Conservation (phyloP, 257 asterid genomes). For the Jacaranda copaia region DNA sequence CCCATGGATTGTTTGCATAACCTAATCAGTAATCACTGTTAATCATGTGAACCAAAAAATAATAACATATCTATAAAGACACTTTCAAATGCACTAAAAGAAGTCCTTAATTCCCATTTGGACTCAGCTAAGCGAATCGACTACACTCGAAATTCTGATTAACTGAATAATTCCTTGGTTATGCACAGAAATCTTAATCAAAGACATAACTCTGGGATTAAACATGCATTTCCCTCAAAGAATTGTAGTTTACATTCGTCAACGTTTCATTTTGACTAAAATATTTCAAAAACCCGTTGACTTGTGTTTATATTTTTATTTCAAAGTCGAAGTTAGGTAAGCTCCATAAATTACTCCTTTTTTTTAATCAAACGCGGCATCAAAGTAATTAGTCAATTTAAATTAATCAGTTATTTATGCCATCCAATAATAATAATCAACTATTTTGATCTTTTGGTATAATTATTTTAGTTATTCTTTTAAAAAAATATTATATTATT, state of each 20-base stretch:
- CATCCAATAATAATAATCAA: too few species aligned
- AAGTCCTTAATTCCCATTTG: background rate
- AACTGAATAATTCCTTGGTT: background rate
- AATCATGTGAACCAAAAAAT: background rate
- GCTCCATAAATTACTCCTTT: constrained; percentile 17
- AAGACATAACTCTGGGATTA: background rate
- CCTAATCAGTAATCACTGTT: background rate
- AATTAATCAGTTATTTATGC: too few species aligned
- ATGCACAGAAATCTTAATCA: background rate
- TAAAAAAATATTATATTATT: too few species aligned
- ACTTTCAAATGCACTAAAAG: background rate
- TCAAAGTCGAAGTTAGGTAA: constrained; percentile 33
- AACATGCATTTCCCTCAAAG: background rate
- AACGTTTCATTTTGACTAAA: constrained; percentile 16
- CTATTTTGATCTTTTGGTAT: too few species aligned
- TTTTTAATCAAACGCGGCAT: background rate
- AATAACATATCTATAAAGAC: background rate
- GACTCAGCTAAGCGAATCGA: background rate
- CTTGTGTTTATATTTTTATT: background rate
- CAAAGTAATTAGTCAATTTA: too few species aligned
- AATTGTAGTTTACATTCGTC: background rate
- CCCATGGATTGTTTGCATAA: background rate
- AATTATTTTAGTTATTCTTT: too few species aligned
- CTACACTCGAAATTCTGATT: background rate
- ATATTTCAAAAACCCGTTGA: background rate